Percentiles rank a stretch among this genome's conserved stretches.
Conservation (phyloP, 768 basidiomycete genomes). For the Leccinum fibrillosum region DNA sequence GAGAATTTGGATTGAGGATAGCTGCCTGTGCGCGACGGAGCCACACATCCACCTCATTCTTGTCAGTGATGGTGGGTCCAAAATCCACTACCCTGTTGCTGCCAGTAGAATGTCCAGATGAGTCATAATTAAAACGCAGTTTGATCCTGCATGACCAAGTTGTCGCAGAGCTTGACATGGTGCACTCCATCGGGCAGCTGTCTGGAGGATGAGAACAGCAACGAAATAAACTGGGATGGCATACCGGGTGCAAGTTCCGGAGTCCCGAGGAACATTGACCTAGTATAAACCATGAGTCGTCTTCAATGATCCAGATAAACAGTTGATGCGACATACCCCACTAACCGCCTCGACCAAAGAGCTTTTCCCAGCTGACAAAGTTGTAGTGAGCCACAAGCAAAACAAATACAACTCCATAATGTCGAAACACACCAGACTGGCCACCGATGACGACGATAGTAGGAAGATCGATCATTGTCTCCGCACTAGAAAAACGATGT, state of each 20-base stretch:
- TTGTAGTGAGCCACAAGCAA: conserved; percentile 1
- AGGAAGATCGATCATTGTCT: conserved; percentile 43
- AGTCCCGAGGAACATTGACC: conserved; percentile 61
- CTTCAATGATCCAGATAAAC: background rate
- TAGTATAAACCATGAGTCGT: conserved; percentile 20
- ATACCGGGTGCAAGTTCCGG: conserved; percentile 58
- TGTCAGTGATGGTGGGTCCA: conserved; percentile 32
- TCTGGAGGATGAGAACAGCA: background rate
- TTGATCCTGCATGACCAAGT: conserved; percentile 46
- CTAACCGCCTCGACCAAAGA: conserved; percentile 57
- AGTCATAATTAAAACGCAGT: conserved; percentile 36
- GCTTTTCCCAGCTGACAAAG: conserved; percentile 50
- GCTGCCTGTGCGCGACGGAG: conserved; percentile 47
- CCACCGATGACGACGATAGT: conserved; percentile 53
- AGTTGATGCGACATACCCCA: conserved; percentile 37
- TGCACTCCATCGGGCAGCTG: conserved; percentile 55
- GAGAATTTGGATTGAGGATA: conserved; percentile 33
- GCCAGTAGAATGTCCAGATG: conserved; percentile 21
- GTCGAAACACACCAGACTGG: conserved; percentile 44
- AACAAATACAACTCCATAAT: background rate
- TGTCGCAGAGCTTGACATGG: conserved; percentile 38
- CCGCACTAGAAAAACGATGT: conserved; percentile 30
- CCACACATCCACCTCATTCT: conserved; percentile 35
- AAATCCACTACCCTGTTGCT: conserved; percentile 19
- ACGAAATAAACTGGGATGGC: background rate